phyloP scores from a whole-genome alignment of 148 eudicot species.

The Oxyria digyna region DNA sequence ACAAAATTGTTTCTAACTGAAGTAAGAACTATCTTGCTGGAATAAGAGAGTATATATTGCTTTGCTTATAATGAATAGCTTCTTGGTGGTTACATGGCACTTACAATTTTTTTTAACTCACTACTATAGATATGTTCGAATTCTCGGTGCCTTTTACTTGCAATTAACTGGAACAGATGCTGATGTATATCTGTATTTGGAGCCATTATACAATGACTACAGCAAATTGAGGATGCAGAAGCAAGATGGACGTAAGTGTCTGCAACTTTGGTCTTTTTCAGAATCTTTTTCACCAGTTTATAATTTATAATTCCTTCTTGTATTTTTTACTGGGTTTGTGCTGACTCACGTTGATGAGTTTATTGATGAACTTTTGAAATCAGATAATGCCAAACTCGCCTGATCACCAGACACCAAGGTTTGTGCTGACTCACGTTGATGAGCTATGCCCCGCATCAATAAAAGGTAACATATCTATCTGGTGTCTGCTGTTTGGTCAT shows the following conservation, averaged over 20 bases:
- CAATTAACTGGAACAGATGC: conserved; percentile 86
- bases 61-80: no score
- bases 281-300: neutral
- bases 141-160: conserved; percentile 90
- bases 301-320: neutral
- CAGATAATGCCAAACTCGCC: no score
- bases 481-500: neutral
- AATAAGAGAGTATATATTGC: no score
- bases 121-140: conserved; percentile 69
- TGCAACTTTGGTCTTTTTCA: neutral
- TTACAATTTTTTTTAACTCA: neutral
- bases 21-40: no score
- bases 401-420: no score
- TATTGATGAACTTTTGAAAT: conserved; percentile 84
- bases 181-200: conserved; percentile 78
- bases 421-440: conserved; percentile 87
- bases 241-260: conserved; percentile 61
- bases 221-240: conserved; percentile 62
- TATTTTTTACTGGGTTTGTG: conserved; percentile 32
- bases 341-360: conserved; percentile 87
- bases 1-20: no score
- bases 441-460: conserved; percentile 87
- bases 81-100: no score
- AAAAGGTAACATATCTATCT: conserved; percentile 48
- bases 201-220: conserved; percentile 89